phyloP scores from a whole-genome alignment of 2,329 filamentous ascomycete species.

The Aspergillus oerlinghausenensis region DNA sequence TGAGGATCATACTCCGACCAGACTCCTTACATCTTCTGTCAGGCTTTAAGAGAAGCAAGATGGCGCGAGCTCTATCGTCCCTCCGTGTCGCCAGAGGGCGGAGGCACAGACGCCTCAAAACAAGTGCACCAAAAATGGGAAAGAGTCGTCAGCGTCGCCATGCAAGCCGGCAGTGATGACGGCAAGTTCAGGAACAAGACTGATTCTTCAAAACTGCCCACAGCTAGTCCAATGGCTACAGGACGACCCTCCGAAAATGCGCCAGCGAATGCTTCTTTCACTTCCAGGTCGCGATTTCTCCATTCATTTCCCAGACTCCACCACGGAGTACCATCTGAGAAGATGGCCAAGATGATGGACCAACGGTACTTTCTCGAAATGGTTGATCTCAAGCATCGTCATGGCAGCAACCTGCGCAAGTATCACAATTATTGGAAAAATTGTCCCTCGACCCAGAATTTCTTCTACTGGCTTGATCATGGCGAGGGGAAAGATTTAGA shows the following conservation, averaged over 20 bases:
- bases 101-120: constrained; percentile 20
- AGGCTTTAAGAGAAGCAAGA: constrained; percentile 54
- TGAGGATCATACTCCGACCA: background rate
- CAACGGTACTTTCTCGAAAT: constrained; percentile 82
- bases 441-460: constrained; percentile 73
- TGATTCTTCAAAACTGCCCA: background rate
- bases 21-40: background rate
- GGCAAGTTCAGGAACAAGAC: constrained; percentile 35
- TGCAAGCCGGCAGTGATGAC: constrained; percentile 67
- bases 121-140: constrained; percentile 68
- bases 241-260: background rate
- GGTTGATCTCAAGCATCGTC: constrained; percentile 81
- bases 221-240: background rate
- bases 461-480: constrained; percentile 89
- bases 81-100: constrained; percentile 9
- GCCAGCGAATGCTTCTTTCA: background rate
- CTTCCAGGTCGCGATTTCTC: constrained; percentile 21
- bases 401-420: constrained; percentile 73
- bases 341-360: constrained; percentile 73
- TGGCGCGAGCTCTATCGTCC: constrained; percentile 48
- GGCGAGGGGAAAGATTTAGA: constrained; percentile 70
- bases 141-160: constrained; percentile 65
- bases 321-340: constrained; percentile 53
- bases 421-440: constrained; percentile 86
- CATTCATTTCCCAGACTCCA: constrained; percentile 15